Conservation (phyloP, 352 stramenopile species). For the Elongisporangium undulatum region DNA sequence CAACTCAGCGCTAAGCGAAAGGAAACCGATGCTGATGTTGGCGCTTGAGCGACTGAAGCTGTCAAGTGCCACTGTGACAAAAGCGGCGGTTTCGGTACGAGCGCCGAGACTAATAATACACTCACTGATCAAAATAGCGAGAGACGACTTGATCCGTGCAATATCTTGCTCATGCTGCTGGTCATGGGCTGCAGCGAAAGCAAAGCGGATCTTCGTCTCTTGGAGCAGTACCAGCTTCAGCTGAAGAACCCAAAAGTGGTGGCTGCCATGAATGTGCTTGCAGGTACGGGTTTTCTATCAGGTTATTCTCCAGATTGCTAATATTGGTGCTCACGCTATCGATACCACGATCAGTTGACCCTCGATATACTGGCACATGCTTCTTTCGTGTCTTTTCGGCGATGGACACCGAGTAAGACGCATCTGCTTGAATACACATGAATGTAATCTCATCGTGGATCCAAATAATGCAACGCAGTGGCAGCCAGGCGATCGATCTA, state of each 20-base stretch:
- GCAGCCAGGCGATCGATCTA: slow-evolving; percentile 53
- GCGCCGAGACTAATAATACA: neutral
- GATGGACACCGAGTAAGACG: slow-evolving; percentile 42
- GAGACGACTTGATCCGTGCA: neutral
- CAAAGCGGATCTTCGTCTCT: slow-evolving; percentile 23
- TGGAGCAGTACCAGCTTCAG: slow-evolving; percentile 25
- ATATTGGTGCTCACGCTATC: neutral
- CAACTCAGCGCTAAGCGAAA: neutral
- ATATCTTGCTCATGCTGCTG: neutral
- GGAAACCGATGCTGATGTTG: neutral
- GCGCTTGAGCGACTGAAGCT: neutral
- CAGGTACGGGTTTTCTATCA: slow-evolving; percentile 11
- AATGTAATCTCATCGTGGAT: neutral
- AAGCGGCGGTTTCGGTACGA: neutral
- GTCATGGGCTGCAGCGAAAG: slow-evolving; percentile 39
- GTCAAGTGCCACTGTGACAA: neutral
- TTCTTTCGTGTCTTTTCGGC: slow-evolving; percentile 42
- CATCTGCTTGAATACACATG: neutral
- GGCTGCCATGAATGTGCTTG: slow-evolving; percentile 31
- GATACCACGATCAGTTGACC: slow-evolving; percentile 24
- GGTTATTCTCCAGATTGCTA: neutral
- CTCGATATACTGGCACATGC: slow-evolving; percentile 21
- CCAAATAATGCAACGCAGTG: slow-evolving; percentile 8
- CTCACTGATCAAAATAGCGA: neutral
- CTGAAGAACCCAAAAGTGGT: slow-evolving; percentile 33